phyloP scores from a whole-genome alignment of 148 eudicot species.

The Vaccinium darrowii region DNA sequence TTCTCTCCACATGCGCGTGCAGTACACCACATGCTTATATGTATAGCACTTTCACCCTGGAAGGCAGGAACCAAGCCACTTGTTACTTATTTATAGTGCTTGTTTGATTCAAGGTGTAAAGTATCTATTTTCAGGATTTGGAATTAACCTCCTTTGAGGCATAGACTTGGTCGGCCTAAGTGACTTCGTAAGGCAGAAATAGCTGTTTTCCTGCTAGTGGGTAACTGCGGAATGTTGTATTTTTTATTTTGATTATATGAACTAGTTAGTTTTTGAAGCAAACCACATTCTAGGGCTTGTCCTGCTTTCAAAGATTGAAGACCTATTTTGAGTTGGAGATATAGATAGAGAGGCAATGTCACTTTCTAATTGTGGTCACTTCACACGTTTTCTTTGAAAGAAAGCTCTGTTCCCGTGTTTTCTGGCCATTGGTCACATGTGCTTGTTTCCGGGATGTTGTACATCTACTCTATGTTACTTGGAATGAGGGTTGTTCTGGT shows the following conservation, averaged over 20 bases:
- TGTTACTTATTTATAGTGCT: background rate
- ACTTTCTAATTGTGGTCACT: background rate
- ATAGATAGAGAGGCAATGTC: background rate
- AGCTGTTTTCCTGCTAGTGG: background rate
- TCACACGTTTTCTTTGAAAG: background rate
- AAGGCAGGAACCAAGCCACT: background rate
- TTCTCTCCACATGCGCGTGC: background rate
- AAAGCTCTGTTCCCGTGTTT: background rate
- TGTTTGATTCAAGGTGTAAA: background rate
- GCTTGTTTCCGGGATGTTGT: background rate
- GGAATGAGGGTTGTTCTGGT: too few relatives aligned
- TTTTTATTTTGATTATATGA: background rate
- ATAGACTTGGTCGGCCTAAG: background rate
- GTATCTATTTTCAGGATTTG: background rate
- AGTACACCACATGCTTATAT: background rate
- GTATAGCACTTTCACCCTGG: background rate
- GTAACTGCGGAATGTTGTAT: background rate
- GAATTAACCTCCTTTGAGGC: constrained; percentile 1
- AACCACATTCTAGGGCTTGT: constrained; percentile 5
- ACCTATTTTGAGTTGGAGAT: background rate
- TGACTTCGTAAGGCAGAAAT: too few relatives aligned
- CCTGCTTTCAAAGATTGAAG: background rate
- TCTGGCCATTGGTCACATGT: background rate
- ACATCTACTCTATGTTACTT: too few relatives aligned
- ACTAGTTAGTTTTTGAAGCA: background rate